Evolutionary conservation across 148 eudicot genomes (phyloP).

Genomic region (Heliosperma pusillum): DNA sequence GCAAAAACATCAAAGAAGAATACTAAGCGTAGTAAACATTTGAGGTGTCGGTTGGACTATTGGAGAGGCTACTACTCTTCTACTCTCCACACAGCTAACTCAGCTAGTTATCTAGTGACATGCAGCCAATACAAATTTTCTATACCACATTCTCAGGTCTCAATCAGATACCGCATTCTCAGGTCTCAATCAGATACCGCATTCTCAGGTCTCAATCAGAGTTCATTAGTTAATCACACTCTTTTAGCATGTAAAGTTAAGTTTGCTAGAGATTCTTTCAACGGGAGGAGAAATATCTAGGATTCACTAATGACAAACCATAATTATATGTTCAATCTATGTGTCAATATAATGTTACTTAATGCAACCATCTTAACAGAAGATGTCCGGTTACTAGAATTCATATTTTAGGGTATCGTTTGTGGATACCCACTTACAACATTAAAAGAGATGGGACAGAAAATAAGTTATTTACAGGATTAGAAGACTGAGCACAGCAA

Average conservation of each 20-base stretch:
- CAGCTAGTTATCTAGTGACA: background rate
- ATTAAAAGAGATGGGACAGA: background rate
- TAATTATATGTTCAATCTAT: background rate
- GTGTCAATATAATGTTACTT: background rate
- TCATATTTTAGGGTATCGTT: background rate
- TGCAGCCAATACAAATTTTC: too few species aligned
- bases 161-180: too few species aligned
- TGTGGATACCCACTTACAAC: background rate
- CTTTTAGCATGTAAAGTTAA: background rate
- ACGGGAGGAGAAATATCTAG: background rate
- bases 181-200: too few species aligned
- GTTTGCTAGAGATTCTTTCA: too few species aligned
- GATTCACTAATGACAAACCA: background rate
- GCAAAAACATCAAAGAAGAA: background rate
- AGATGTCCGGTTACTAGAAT: background rate
- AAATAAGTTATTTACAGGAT: background rate
- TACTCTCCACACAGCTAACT: background rate
- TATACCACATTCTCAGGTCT: too few species aligned
- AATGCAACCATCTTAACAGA: background rate
- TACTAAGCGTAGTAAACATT: background rate
- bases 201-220: too few species aligned
- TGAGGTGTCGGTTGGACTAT: too few species aligned
- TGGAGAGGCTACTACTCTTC: background rate
- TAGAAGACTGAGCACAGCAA: background rate
- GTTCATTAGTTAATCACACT: background rate